Base-by-base conservation (phyloP, 805 yeast species). In the Scheffersomyces ergatensis region DNA sequence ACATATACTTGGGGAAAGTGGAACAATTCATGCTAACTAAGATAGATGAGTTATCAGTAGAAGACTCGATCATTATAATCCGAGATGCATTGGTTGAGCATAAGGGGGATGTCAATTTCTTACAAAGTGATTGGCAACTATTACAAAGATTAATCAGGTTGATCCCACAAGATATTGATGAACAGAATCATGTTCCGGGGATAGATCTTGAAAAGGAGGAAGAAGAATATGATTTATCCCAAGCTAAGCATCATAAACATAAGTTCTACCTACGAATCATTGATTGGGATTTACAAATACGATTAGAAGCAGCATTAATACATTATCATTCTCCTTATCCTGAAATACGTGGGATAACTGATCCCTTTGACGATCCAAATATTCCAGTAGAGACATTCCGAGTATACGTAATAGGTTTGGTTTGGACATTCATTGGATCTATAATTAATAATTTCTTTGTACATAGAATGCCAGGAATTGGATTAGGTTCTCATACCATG, bases 381-480 rank as follows among this genome's bases (percentile, higher is more conserved):
- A 43, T 60, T 13, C 62, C 64, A 2, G 56, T 49, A 4, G 72
- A 67, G 30, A 66, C 72, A 0, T 51, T 69, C 12, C 47, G 76
- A 37, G 74, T 61, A 0, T 70, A 70, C 46, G 65, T 57, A 4
- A 67, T 70, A 27, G 63, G 68, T 2, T 46, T 65, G 3, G 54
- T 62, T 34, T 70, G 76, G 76, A 70, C 74, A 2, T 39, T 64
- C 6, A 48, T 70, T 16, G 75, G 75, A 0, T 58, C 72, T 9
- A 47, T 67, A 29, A 56, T 70, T 33, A 69, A 69, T 46, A 66
- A 64, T 42, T 67, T 69, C 44, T 70, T 70, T 44, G 67, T 66
- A 18, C 74, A 70, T 40, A 47, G 74, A 42, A 50, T 66, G 43
- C 76, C 74, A 3, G 51, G 64, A 12, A 63, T 65, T 12, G 26